These are phyloP conservation scores for Aspergillus jensenii DNA, from an alignment of 2,329 filamentous ascomycete genomes.

Conservation along the genomic window DNA sequence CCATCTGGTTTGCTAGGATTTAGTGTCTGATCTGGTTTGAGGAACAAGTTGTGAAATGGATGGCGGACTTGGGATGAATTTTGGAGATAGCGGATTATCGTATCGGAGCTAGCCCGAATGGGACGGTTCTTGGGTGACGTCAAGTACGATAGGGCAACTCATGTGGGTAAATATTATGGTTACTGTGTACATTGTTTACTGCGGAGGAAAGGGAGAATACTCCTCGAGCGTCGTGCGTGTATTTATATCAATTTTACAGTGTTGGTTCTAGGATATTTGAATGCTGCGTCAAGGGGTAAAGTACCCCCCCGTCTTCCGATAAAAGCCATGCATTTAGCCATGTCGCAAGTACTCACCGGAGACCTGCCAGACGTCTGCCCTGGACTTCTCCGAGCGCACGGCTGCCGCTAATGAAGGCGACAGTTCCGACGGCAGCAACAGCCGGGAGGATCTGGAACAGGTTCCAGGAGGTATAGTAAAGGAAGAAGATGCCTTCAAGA, in stretches of 20 bases:
- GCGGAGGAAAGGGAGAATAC: background rate
- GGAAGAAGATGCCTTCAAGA: constrained; percentile 88
- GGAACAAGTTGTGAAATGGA: background rate
- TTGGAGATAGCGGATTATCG: background rate
- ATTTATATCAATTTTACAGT: background rate
- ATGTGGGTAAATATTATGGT: no score
- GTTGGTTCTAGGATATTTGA: background rate
- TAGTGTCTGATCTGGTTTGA: background rate
- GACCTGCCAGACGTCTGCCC: constrained; percentile 74
- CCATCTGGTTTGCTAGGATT: constrained; percentile 43
- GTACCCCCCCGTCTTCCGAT: background rate
- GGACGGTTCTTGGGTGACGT: background rate
- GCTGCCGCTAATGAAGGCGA: constrained; percentile 82
- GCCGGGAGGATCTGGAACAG: constrained; percentile 85
- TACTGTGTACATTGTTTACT: background rate
- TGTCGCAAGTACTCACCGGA: constrained; percentile 45
- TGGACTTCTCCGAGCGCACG: constrained; percentile 93
- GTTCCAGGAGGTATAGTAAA: constrained; percentile 92
- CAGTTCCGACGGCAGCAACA: constrained; percentile 63
- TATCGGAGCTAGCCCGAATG: background rate
- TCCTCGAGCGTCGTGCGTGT: background rate
- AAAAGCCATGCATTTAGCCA: constrained; percentile 1
- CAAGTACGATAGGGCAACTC: background rate
- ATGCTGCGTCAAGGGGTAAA: background rate
- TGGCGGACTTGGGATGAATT: background rate